Evolutionary conservation across 345 rosid genomes (phyloP).

Genomic region (Noccaea bulbosa): DNA sequence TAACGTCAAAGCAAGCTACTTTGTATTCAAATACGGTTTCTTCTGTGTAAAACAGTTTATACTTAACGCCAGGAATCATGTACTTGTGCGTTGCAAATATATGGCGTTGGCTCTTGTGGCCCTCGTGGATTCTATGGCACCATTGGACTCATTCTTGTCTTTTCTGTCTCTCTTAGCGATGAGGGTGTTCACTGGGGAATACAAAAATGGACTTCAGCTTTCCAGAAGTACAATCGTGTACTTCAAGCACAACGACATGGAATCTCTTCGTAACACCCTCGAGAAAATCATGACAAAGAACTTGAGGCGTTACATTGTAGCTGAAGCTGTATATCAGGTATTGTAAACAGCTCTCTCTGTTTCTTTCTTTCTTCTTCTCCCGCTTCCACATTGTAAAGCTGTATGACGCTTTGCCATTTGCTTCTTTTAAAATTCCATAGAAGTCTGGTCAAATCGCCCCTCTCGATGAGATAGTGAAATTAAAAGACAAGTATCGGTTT

Average conservation of each 20-base stretch:
- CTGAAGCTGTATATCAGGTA: slow-evolving; percentile 97
- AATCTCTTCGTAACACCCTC: slow-evolving; percentile 64
- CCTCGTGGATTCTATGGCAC: slow-evolving; percentile 99
- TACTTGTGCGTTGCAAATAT: slow-evolving; percentile 84
- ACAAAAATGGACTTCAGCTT: slow-evolving; percentile 94
- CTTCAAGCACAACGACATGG: slow-evolving; percentile 98
- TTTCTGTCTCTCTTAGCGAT: slow-evolving; percentile 59
- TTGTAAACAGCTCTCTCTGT: not conserved
- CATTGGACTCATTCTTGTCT: too few species aligned
- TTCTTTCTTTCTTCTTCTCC: slow-evolving; percentile 22
- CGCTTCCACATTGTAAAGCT: slow-evolving; percentile 5
- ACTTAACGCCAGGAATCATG: slow-evolving; percentile 71
- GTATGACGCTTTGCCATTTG: not conserved
- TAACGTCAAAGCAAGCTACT: slow-evolving; percentile 44
- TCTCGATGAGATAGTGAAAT: slow-evolving; percentile 78
- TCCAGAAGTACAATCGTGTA: slow-evolving; percentile 89
- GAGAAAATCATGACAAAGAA: slow-evolving; percentile 72
- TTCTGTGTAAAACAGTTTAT: slow-evolving; percentile 9
- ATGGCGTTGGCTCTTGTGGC: slow-evolving; percentile 98
- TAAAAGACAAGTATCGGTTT: slow-evolving; percentile 89
- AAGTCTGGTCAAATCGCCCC: slow-evolving; percentile 97
- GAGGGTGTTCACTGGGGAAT: slow-evolving; percentile 99
- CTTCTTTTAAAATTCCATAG: slow-evolving; percentile 47
- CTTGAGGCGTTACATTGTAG: slow-evolving; percentile 85
- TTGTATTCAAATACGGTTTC: slow-evolving; percentile 11